Evolutionary conservation across 805 yeast species (phyloP).

Genomic region (Kregervanrija delftensis): DNA sequence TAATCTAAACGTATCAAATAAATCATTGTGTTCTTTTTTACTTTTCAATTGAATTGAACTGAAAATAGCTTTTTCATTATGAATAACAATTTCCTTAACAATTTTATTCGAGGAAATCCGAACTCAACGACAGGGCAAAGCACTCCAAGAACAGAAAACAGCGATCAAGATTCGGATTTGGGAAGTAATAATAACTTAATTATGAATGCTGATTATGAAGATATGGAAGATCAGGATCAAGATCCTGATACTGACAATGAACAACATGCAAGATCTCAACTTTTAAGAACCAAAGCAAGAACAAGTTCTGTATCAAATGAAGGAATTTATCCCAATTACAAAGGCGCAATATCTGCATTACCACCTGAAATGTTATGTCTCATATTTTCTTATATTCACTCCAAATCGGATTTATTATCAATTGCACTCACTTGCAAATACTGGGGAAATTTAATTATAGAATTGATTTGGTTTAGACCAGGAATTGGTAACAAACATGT

Average conservation of each 20-base stretch:
- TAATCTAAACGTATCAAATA: too few species aligned
- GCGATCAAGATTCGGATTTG: too few species aligned
- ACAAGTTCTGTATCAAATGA: constrained; percentile 3
- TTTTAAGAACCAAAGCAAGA: constrained; percentile 22
- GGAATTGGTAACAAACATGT: constrained; percentile 46
- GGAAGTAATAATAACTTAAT: not conserved
- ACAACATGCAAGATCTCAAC: constrained; percentile 23
- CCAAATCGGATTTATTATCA: constrained; percentile 52
- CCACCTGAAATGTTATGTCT: constrained; percentile 60
- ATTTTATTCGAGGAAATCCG: too few species aligned
- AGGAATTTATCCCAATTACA: constrained; percentile 11
- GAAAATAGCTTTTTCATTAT: too few species aligned
- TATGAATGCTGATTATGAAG: constrained; percentile 16
- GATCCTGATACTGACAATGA: constrained; percentile 29
- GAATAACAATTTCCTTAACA: too few species aligned
- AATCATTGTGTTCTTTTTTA: too few species aligned
- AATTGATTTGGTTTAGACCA: constrained; percentile 85
- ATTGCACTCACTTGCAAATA: constrained; percentile 68
- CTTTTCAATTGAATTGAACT: too few species aligned
- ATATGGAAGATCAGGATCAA: constrained; percentile 13
- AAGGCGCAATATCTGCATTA: constrained; percentile 34
- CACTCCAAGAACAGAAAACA: too few species aligned
- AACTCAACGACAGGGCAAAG: too few species aligned
- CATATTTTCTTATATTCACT: constrained; percentile 56
- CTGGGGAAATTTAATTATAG: constrained; percentile 75